Conservation (phyloP, 2,329 filamentous ascomycete genomes). For the Aspergillus candidus region DNA sequence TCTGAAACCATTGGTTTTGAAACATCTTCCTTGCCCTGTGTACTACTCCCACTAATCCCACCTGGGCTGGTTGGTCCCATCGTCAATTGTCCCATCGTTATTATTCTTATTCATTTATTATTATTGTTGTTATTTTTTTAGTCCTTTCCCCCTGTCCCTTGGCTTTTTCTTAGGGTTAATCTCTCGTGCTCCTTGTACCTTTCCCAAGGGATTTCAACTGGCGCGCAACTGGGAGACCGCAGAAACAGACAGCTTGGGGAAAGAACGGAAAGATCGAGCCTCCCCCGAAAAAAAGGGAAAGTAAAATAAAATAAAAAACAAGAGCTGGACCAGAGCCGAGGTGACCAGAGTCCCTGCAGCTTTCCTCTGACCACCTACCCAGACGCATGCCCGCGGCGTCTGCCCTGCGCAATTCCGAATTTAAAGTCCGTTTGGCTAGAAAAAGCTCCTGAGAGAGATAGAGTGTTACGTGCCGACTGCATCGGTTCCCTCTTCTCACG, state of each 20-base stretch:
- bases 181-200: too few species aligned
- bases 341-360: slow-evolving; percentile 28
- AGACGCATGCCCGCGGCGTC: slow-evolving; percentile 15
- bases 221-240: too few species aligned
- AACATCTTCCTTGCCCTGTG: slow-evolving; percentile 18
- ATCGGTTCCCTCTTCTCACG: not conserved
- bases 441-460: slow-evolving; percentile 13
- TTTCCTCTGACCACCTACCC: slow-evolving; percentile 17
- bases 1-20: slow-evolving; percentile 23
- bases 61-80: slow-evolving; percentile 16
- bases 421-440: slow-evolving; percentile 20
- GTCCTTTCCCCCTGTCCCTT: slow-evolving; percentile 11
- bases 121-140: slow-evolving; percentile 14
- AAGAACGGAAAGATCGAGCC: too few species aligned
- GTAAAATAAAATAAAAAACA: slow-evolving; percentile 9
- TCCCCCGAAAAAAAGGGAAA: slow-evolving; percentile 4
- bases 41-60: slow-evolving; percentile 15
- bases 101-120: slow-evolving; percentile 12
- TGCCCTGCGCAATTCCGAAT: slow-evolving; percentile 19
- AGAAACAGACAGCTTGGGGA: too few species aligned
- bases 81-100: slow-evolving; percentile 8
- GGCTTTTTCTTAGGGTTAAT: slow-evolving; percentile 2
- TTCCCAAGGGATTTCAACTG: too few species aligned
- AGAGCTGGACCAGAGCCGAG: slow-evolving; percentile 8
- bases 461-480: slow-evolving; percentile 16